Evolutionary conservation across 225 moss, liverwort and hornwort species (phyloP).

Genomic region (Marchantia paleacea): DNA sequence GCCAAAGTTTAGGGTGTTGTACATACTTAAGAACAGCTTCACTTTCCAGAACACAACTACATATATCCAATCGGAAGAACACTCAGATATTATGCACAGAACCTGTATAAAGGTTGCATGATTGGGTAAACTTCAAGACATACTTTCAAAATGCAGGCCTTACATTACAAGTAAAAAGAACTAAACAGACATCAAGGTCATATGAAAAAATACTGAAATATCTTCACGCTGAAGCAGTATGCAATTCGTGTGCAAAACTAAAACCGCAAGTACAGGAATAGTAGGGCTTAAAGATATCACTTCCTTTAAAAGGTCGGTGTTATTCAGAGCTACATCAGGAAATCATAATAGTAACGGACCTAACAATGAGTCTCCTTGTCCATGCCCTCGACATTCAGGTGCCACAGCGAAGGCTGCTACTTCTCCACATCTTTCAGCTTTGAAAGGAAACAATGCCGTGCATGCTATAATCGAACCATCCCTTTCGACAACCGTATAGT

Average conservation of each 20-base stretch:
- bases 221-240: background rate
- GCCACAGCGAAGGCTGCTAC: slow-evolving; percentile 96
- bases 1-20: too few species aligned
- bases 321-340: background rate
- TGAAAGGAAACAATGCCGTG: slow-evolving; percentile 62
- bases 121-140: background rate
- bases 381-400: slow-evolving; percentile 89
- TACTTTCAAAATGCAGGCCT: background rate
- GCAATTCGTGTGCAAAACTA: background rate
- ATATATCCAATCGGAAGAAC: background rate
- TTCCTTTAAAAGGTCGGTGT: background rate
- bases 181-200: too few species aligned
- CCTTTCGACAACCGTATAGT: slow-evolving; percentile 88
- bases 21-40: too few species aligned
- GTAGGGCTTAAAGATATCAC: background rate
- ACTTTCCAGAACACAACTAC: background rate
- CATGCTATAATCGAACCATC: slow-evolving; percentile 92
- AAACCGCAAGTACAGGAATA: background rate
- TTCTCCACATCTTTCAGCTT: slow-evolving; percentile 77
- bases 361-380: slow-evolving; percentile 83
- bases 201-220: background rate
- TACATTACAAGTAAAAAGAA: too few species aligned
- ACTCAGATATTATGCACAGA: background rate
- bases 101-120: background rate
- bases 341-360: slow-evolving; percentile 41